Evolutionary conservation across 2,329 filamentous ascomycete species (phyloP).

Genomic region (Paraconiothyrium brasiliense): DNA sequence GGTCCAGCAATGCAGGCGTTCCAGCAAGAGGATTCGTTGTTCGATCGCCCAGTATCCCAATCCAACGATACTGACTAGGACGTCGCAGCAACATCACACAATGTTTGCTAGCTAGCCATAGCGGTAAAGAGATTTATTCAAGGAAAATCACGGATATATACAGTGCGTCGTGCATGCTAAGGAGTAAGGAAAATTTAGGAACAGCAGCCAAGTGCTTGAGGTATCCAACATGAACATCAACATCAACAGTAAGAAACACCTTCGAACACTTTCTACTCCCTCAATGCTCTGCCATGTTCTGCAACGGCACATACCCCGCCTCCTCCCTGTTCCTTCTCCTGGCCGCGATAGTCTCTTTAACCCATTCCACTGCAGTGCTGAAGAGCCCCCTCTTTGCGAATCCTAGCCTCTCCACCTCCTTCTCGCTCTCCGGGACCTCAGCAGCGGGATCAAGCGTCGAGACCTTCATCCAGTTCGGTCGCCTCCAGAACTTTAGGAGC

Average conservation of each 20-base stretch:
- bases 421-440: constrained; percentile 39
- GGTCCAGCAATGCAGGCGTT: too few species aligned
- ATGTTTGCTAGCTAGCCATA: not conserved
- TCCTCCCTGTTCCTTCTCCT: constrained; percentile 51
- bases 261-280: not conserved
- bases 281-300: constrained; percentile 51
- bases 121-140: constrained; percentile 7
- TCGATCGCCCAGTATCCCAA: too few species aligned
- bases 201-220: constrained; percentile 15
- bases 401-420: constrained; percentile 34
- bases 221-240: constrained; percentile 13
- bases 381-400: constrained; percentile 33
- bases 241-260: not conserved
- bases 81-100: too few species aligned
- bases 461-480: constrained; percentile 87
- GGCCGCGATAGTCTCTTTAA: constrained; percentile 41
- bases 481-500: constrained; percentile 84
- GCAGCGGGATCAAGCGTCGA: constrained; percentile 63
- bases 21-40: too few species aligned
- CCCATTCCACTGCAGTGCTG: constrained; percentile 36
- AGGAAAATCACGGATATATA: constrained; percentile 9
- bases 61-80: too few species aligned
- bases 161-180: not conserved
- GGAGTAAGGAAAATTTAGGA: not conserved
- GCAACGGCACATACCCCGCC: constrained; percentile 57